Percentiles rank a stretch among this genome's conserved stretches.
phyloP scores from a whole-genome alignment of 2,329 filamentous ascomycete genomes.

The Pseudocercospora musae region DNA sequence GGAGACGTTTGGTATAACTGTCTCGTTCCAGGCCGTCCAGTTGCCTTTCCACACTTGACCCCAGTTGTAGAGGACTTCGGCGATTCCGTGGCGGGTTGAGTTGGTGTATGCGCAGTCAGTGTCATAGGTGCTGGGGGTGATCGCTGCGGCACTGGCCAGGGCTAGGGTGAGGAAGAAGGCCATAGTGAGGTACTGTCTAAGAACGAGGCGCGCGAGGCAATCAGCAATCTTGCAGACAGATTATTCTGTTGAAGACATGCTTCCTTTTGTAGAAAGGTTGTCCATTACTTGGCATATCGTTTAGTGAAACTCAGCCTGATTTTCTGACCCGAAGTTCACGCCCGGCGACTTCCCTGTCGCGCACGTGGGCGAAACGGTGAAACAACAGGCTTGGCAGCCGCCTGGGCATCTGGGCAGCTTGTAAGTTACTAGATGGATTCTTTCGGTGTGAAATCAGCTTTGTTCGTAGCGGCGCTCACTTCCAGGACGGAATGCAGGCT shows the following conservation, averaged over 20 bases:
- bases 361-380: neutral
- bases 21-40: neutral
- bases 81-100: neutral
- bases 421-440: neutral
- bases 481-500: too few species aligned
- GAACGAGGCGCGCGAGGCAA: neutral
- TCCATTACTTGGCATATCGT: neutral
- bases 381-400: neutral
- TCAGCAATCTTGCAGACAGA: neutral
- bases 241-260: neutral
- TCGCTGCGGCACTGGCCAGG: neutral
- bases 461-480: too few species aligned
- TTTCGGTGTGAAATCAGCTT: neutral
- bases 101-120: neutral
- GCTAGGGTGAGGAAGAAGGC: neutral
- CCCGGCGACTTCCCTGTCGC: neutral
- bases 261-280: neutral
- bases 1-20: neutral
- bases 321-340: neutral
- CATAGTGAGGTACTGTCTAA: neutral
- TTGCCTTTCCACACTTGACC: neutral
- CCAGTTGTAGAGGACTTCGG: neutral
- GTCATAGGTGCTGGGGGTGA: neutral
- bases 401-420: neutral
- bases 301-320: neutral